Conservation (phyloP, 2,329 filamentous ascomycete species). For the Fusarium dlaminii region DNA sequence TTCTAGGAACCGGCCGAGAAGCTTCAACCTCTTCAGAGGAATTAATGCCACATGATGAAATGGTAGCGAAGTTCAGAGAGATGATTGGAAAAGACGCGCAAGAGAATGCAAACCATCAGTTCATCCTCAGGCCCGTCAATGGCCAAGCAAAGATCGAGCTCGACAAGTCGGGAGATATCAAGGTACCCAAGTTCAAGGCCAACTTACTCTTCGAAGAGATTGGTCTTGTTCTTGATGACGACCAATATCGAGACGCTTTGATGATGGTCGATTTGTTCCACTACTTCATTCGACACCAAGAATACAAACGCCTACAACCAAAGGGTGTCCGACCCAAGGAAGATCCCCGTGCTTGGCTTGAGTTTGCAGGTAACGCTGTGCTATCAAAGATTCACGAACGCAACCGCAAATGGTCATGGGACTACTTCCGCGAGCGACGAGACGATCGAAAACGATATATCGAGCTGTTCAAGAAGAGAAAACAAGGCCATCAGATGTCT, state of each 20-base stretch:
- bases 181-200: slow-evolving; percentile 87
- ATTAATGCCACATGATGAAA: slow-evolving; percentile 74
- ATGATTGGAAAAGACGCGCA: slow-evolving; percentile 81
- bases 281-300: slow-evolving; percentile 96
- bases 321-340: slow-evolving; percentile 84
- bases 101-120: slow-evolving; percentile 75
- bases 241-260: slow-evolving; percentile 95
- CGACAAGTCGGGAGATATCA: slow-evolving; percentile 86
- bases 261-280: slow-evolving; percentile 99
- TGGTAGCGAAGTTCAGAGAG: slow-evolving; percentile 78
- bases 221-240: slow-evolving; percentile 94
- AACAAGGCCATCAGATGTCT: slow-evolving; percentile 76
- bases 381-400: slow-evolving; percentile 93
- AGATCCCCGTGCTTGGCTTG: slow-evolving; percentile 90
- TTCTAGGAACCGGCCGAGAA: slow-evolving; percentile 85
- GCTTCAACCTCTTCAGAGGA: slow-evolving; percentile 59
- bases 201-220: slow-evolving; percentile 96
- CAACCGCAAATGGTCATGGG: slow-evolving; percentile 95
- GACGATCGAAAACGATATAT: slow-evolving; percentile 92
- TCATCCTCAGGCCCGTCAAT: slow-evolving; percentile 94
- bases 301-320: slow-evolving; percentile 93
- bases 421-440: slow-evolving; percentile 89
- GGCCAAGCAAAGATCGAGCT: slow-evolving; percentile 94
- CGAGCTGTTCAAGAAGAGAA: slow-evolving; percentile 93
- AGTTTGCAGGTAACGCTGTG: slow-evolving; percentile 89